phyloP scores from a whole-genome alignment of 805 yeast species.

The Yarrowia alimentaria region DNA sequence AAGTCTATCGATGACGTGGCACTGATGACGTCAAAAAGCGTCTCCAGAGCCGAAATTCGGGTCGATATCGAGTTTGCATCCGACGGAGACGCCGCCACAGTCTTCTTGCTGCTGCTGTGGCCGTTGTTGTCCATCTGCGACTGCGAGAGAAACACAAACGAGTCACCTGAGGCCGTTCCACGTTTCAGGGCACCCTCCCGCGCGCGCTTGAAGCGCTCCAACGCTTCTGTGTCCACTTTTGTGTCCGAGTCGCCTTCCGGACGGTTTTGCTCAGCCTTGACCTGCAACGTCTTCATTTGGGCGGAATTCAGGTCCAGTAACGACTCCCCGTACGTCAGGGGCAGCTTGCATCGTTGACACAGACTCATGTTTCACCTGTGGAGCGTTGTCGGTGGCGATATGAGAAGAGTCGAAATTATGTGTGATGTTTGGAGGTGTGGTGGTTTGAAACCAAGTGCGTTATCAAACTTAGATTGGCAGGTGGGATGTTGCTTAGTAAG shows the following conservation, averaged over 20 bases:
- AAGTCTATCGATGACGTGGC: conserved; percentile 63
- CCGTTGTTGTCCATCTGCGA: background rate
- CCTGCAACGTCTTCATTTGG: conserved; percentile 19
- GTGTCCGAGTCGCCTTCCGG: conserved; percentile 9
- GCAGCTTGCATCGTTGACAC: conserved; percentile 26
- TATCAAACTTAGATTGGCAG: background rate
- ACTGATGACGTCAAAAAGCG: conserved; percentile 18
- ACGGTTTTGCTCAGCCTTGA: conserved; percentile 12
- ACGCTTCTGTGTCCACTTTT: background rate
- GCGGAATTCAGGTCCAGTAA: conserved; percentile 13
- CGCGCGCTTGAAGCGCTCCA: conserved; percentile 2
- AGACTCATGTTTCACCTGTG: conserved; percentile 1
- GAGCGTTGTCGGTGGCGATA: background rate
- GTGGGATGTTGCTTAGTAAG: background rate
- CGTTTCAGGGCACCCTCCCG: conserved; percentile 1
- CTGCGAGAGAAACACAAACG: conserved; percentile 18
- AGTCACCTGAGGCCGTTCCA: conserved; percentile 8
- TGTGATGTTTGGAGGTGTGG: background rate
- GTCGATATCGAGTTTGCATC: conserved; percentile 22
- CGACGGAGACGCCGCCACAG: too few relatives aligned
- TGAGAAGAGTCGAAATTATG: too few relatives aligned
- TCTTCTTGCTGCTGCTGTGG: background rate
- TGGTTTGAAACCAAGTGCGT: background rate
- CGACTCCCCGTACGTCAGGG: conserved; percentile 22
- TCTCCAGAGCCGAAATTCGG: conserved; percentile 17